phyloP scores from a whole-genome alignment of 2,329 filamentous ascomycete species.

The Aspergillus caelatus region DNA sequence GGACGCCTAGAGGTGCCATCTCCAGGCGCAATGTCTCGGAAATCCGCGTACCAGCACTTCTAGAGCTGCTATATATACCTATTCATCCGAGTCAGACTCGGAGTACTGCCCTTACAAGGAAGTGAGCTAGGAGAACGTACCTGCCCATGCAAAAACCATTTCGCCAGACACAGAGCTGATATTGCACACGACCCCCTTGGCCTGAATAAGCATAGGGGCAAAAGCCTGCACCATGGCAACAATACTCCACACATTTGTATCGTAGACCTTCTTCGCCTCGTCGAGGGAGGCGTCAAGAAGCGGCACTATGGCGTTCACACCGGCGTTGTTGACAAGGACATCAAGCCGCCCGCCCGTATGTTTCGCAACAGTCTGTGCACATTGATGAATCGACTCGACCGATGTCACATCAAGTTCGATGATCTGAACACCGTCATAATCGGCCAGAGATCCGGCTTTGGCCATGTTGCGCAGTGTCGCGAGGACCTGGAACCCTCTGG shows the following conservation, averaged over 20 bases:
- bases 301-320: conserved; percentile 27
- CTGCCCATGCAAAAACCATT: conserved; percentile 6
- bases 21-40: neutral
- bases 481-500: conserved; percentile 37
- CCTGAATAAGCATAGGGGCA: conserved; percentile 25
- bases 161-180: conserved; percentile 8
- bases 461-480: conserved; percentile 38
- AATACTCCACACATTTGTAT: conserved; percentile 39
- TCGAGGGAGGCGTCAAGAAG: conserved; percentile 33
- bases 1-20: neutral
- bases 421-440: conserved; percentile 14
- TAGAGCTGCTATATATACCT: neutral
- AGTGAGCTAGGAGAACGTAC: neutral
- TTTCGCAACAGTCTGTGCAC: conserved; percentile 7
- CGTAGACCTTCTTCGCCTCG: conserved; percentile 36
- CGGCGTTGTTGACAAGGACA: conserved; percentile 16
- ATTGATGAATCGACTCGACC: conserved; percentile 14
- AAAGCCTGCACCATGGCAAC: conserved; percentile 42
- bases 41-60: neutral
- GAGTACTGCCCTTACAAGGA: too few relatives aligned
- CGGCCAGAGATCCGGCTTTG: conserved; percentile 13
- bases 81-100: too few relatives aligned
- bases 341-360: conserved; percentile 8
- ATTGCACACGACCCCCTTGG: conserved; percentile 7
- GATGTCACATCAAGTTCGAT: conserved; percentile 22